Evolutionary conservation across 1,284 basidiomycete genomes (phyloP), one percentile per base, ranked within the genome.

Genomic region (Cutaneotrichosporon spelunceum): DNA sequence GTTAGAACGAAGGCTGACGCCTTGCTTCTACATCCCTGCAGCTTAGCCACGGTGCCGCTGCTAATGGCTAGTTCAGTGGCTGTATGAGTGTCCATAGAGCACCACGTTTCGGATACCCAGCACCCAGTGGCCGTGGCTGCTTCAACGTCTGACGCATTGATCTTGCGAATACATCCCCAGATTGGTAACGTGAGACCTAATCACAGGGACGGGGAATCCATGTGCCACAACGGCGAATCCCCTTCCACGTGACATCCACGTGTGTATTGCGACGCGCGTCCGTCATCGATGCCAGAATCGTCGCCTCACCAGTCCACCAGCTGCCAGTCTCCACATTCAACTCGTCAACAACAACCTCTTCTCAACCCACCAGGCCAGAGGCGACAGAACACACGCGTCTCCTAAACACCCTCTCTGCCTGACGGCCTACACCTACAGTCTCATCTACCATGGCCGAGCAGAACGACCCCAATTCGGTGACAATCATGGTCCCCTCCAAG

Each of bases 401-500:
- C 45, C 26, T 26, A 27, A 30, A 14, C 27, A 10, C 4, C 23
- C 27, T 29, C 48, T 27, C 48, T n/a, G 39, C 39, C 39, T 42
- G 19, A 42, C 39, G 39, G 39, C 26, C 19, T 50, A 29, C 48
- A 27, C 24, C 13, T 16, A 50, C 21, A 21, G 26, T 27, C 11
- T 42, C 53, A 39, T 33, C 13, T 23, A 64, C 42, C 53, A 72
- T 71, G 64, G 33, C 62, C 61, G 63, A 67, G 42, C 64, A 70
- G 14, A 48, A 62, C 48, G 71, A 76, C 44, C 65, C 71, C 56
- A 70, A 67, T 24, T 62, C 71, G 10, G 71, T 68, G 34, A 70
- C 73, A 47, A 77, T 82, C 68, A 67, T 72, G 53, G 81, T 82
- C 57, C 72, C 76, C 16, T 78, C 81, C 8, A 74, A 73, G 60